Evolutionary conservation across 192 early-diverging fungal species (phyloP).

Genomic region (Mortierella antarctica): DNA sequence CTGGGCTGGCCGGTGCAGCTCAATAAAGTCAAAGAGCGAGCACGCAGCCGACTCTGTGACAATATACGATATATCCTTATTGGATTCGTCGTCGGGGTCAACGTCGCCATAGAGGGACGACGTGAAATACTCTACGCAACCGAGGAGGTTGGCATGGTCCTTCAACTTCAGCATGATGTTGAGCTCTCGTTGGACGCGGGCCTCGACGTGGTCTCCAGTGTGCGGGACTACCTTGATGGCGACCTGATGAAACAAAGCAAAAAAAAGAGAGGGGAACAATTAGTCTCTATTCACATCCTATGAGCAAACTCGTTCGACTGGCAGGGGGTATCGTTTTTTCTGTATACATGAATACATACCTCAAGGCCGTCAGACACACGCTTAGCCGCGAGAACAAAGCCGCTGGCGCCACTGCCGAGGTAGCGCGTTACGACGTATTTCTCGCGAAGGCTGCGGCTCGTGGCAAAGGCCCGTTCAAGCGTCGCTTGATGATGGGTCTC

Average conservation of each 20-base stretch:
- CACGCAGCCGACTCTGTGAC: slow-evolving; percentile 29
- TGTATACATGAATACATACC: slow-evolving; percentile 13
- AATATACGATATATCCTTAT: slow-evolving; percentile 36
- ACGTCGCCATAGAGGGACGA: slow-evolving; percentile 39
- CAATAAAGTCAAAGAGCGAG: slow-evolving; percentile 42
- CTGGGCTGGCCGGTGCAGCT: slow-evolving; percentile 22
- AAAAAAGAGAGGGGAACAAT: background rate
- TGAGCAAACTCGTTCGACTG: background rate
- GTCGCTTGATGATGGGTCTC: slow-evolving; percentile 26
- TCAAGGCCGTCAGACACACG: slow-evolving; percentile 31
- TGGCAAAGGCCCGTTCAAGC: slow-evolving; percentile 35
- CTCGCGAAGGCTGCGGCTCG: slow-evolving; percentile 28
- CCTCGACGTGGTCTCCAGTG: slow-evolving; percentile 27
- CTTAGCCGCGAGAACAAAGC: slow-evolving; percentile 30
- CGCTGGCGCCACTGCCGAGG: slow-evolving; percentile 30
- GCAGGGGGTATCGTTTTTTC: background rate
- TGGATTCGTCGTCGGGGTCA: slow-evolving; percentile 36
- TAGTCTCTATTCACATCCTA: too few species aligned
- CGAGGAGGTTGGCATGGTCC: slow-evolving; percentile 30
- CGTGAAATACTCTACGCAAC: slow-evolving; percentile 26
- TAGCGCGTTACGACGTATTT: slow-evolving; percentile 33
- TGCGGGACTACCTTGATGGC: slow-evolving; percentile 42
- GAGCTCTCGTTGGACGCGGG: slow-evolving; percentile 30
- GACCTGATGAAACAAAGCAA: slow-evolving; percentile 7
- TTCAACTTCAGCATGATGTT: slow-evolving; percentile 21